Evolutionary conservation across 2,329 filamentous ascomycete species (phyloP).

Genomic region (Decorospora gaudefroyi): DNA sequence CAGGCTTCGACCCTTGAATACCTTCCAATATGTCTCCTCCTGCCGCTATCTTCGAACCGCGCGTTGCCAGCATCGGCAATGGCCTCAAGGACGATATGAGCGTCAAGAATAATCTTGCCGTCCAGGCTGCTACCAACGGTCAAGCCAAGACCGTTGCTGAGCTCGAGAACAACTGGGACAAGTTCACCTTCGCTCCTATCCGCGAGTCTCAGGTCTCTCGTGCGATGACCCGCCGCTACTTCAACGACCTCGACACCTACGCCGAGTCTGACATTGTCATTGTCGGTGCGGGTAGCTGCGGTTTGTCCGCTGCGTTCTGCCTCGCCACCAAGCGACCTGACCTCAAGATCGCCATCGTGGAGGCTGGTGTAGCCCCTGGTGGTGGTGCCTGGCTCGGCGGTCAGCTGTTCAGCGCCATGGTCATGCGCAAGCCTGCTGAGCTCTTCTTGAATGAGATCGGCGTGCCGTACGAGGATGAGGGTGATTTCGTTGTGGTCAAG

Average conservation of each 20-base stretch:
- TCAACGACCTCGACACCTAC: conserved; percentile 82
- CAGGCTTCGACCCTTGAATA: conserved; percentile 42
- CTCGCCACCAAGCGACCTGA: conserved; percentile 83
- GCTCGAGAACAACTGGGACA: conserved; percentile 77
- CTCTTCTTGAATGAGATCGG: conserved; percentile 80
- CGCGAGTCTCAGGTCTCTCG: conserved; percentile 90
- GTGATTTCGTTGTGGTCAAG: conserved; percentile 88
- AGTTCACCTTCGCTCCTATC: conserved; percentile 82
- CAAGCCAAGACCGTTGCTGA: conserved; percentile 63
- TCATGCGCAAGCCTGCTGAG: conserved; percentile 91
- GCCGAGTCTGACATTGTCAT: conserved; percentile 95
- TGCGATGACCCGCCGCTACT: conserved; percentile 93
- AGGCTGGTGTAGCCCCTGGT: conserved; percentile 80
- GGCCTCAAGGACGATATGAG: conserved; percentile 40
- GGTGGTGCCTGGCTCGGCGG: conserved; percentile 92
- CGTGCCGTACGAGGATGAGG: conserved; percentile 85
- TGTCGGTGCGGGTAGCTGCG: conserved; percentile 86
- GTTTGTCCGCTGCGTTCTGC: conserved; percentile 81
- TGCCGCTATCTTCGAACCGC: conserved; percentile 63
- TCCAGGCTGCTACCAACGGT: conserved; percentile 52
- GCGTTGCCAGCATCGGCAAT: conserved; percentile 31
- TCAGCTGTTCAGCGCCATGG: conserved; percentile 93
- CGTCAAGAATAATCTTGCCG: conserved; percentile 51
- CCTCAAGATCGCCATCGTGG: conserved; percentile 87
- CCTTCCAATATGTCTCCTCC: conserved; percentile 71